These are phyloP conservation scores for Lobosporangium transversale DNA, from an alignment of 192 early-diverging fungal species.

Conservation along the genomic window DNA sequence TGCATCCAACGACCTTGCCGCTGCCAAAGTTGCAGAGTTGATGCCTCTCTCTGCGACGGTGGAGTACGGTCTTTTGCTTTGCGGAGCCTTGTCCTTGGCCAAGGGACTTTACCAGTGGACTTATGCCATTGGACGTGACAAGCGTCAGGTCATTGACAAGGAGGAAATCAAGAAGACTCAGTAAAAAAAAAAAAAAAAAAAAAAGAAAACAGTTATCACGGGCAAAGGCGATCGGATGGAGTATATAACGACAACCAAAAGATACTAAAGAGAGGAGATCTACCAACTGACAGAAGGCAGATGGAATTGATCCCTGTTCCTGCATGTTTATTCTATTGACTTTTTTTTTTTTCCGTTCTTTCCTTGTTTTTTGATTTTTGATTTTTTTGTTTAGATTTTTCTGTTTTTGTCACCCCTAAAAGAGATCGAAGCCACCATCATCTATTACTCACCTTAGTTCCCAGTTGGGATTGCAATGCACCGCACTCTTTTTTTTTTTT, in stretches of 20 bases:
- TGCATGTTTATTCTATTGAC: no score
- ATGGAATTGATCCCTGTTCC: no score
- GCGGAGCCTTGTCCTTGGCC: constrained; percentile 13
- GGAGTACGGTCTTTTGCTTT: constrained; percentile 23
- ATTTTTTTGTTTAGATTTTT: no score
- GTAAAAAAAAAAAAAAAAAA: constrained; percentile 12
- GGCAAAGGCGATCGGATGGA: neutral
- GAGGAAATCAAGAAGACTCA: constrained; percentile 27
- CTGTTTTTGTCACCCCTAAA: no score
- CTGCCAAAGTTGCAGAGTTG: constrained; percentile 31
- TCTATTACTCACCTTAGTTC: no score
- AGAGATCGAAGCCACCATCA: no score
- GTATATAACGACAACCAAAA: neutral
- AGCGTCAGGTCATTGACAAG: constrained; percentile 50
- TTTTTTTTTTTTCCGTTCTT: no score
- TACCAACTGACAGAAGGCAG: no score
- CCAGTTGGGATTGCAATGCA: no score
- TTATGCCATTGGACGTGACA: constrained; percentile 49
- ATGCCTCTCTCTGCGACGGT: constrained; percentile 26
- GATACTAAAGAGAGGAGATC: neutral
- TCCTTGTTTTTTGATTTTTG: no score
- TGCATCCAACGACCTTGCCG: constrained; percentile 17
- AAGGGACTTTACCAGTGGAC: constrained; percentile 46
- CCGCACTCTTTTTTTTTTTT: no score
- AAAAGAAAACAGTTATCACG: neutral